Percentiles rank a stretch among this genome's conserved stretches.
Evolutionary conservation across 306 rosid species (phyloP).

Genomic region (Luffa aegyptiaca): DNA sequence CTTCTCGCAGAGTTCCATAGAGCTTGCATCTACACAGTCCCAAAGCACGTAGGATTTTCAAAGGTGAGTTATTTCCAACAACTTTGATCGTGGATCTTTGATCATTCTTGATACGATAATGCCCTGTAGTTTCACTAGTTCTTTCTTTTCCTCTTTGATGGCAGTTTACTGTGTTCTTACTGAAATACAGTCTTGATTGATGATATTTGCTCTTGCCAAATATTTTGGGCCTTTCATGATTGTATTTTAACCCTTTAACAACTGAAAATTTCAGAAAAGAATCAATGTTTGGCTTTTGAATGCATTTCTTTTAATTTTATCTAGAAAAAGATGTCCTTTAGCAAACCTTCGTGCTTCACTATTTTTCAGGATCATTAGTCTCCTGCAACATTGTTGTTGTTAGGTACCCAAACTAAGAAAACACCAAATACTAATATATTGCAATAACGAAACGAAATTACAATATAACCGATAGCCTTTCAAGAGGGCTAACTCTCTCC

Average conservation of each 20-base stretch:
- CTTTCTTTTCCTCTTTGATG: neutral
- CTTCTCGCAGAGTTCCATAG: conserved; percentile 77
- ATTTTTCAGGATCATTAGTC: neutral
- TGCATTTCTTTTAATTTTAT: neutral
- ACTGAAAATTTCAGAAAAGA: neutral
- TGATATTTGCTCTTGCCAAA: neutral
- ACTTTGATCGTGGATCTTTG: neutral
- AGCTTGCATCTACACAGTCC: conserved; percentile 80
- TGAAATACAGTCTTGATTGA: neutral
- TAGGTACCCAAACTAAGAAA: too few species aligned
- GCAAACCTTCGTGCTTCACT: neutral
- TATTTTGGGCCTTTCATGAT: neutral
- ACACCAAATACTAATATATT: too few species aligned
- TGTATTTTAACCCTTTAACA: neutral
- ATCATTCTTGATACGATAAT: neutral
- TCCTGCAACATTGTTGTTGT: neutral
- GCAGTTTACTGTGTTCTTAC: neutral
- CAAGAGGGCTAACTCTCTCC: too few species aligned
- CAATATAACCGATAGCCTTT: too few species aligned
- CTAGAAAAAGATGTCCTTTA: neutral
- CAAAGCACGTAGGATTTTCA: conserved; percentile 60
- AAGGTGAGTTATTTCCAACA: conserved; percentile 29
- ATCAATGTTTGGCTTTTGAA: neutral
- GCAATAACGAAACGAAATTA: too few species aligned
- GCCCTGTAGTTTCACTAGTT: neutral